These are phyloP conservation scores for Talaromyces borbonicus DNA, from an alignment of 495 filamentous ascomycete genomes.

Conservation along the genomic window DNA sequence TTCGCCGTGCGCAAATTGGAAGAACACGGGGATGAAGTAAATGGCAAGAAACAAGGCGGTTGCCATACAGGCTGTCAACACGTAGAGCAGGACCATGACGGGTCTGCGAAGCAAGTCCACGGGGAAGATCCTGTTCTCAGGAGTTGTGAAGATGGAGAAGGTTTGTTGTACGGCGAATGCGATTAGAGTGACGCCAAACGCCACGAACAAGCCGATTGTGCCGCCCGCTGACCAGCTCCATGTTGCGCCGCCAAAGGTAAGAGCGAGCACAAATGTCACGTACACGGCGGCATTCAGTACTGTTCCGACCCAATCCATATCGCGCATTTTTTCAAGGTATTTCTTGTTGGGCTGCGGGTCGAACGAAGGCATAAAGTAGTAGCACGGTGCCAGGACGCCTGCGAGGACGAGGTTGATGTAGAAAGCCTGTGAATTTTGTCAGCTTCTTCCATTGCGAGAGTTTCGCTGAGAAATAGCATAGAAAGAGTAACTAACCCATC, in stretches of 20 bases:
- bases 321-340: background rate
- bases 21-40: conserved; percentile 44
- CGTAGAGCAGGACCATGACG: conserved; percentile 10
- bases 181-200: conserved; percentile 41
- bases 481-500: conserved; percentile 38
- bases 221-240: conserved; percentile 43
- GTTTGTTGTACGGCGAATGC: conserved; percentile 41
- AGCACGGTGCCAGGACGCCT: conserved; percentile 34
- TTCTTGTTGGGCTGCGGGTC: conserved; percentile 10
- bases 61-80: background rate
- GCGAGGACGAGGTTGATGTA: conserved; percentile 54
- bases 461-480: conserved; percentile 15
- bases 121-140: conserved; percentile 41
- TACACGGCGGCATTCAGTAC: conserved; percentile 11
- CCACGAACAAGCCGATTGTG: conserved; percentile 45
- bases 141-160: conserved; percentile 40
- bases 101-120: conserved; percentile 37
- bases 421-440: conserved; percentile 36
- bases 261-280: conserved; percentile 13
- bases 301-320: conserved; percentile 16
- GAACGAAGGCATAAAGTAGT: conserved; percentile 34
- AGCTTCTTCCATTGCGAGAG: conserved; percentile 37
- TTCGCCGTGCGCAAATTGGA: conserved; percentile 34
- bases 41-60: conserved; percentile 26
- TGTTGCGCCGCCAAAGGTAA: conserved; percentile 41